A percentile compares a stretch with the other conserved stretches of the same genome.
These are phyloP conservation scores for Fomes fomentarius DNA, from an alignment of 1,284 basidiomycete genomes.

Conservation along the genomic window DNA sequence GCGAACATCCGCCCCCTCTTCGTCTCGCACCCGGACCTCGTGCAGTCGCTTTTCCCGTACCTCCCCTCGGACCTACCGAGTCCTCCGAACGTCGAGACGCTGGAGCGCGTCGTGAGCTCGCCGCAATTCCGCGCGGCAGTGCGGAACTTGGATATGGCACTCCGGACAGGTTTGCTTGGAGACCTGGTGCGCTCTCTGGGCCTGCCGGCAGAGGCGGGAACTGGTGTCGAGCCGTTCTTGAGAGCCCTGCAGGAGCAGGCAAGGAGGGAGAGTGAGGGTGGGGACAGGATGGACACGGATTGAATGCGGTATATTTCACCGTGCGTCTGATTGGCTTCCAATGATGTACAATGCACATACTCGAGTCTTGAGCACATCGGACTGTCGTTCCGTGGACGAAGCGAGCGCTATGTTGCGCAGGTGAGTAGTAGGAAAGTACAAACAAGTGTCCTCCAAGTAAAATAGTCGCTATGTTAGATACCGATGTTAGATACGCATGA, in stretches of 20 bases:
- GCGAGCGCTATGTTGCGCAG: neutral
- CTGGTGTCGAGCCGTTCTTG: conserved; percentile 71
- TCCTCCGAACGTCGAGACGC: conserved; percentile 63
- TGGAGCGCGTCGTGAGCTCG: conserved; percentile 58
- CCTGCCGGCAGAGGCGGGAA: conserved; percentile 78
- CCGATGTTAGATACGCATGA: conserved; percentile 7
- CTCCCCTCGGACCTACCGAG: conserved; percentile 73
- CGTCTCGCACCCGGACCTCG: conserved; percentile 63
- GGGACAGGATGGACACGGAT: conserved; percentile 64
- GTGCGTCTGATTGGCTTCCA: no score
- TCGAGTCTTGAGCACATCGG: neutral
- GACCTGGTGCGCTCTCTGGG: conserved; percentile 74
- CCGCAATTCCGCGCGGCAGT: conserved; percentile 67
- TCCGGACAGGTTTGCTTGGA: conserved; percentile 74
- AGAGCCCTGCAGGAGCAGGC: conserved; percentile 76
- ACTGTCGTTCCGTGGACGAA: no score
- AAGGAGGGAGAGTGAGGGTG: conserved; percentile 45
- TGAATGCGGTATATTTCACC: conserved; percentile 28
- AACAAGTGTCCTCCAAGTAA: conserved; percentile 17
- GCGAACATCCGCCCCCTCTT: conserved; percentile 71
- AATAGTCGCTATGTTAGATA: conserved; percentile 11
- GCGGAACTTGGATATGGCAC: conserved; percentile 72
- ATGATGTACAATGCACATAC: neutral
- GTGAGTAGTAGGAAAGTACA: conserved; percentile 9
- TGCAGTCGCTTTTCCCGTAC: conserved; percentile 72